Percentiles rank a stretch among this genome's conserved stretches.
Conservation (phyloP, 139 green algal genomes). For the Spirogloea muscicola region DNA sequence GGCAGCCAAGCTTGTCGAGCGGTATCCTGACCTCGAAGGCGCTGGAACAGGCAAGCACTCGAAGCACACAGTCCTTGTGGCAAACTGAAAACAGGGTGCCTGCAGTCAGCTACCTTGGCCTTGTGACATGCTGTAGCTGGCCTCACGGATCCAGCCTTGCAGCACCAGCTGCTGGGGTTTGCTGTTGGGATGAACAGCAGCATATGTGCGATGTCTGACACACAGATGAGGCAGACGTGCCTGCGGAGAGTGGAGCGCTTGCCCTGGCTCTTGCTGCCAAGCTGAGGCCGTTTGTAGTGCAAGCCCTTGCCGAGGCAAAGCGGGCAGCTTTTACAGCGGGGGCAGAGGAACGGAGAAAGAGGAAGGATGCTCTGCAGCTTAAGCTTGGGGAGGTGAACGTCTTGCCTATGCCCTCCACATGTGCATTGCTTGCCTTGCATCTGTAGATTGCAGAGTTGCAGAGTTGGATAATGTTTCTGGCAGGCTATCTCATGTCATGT, state of each 20-base stretch:
- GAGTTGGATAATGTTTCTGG: no score
- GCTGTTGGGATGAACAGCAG: background rate
- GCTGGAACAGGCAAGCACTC: conserved; percentile 1
- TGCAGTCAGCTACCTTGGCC: background rate
- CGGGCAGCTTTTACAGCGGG: conserved; percentile 65
- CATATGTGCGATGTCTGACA: background rate
- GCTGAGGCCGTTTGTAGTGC: conserved; percentile 57
- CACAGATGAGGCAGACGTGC: background rate
- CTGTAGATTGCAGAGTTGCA: no score
- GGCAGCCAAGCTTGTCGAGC: conserved; percentile 4
- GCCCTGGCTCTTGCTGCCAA: conserved; percentile 45
- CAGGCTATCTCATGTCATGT: no score
- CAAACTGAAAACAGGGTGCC: background rate
- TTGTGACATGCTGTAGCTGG: background rate
- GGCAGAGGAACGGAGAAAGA: conserved; percentile 60
- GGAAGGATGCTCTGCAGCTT: conserved; percentile 56
- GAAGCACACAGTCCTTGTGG: no score
- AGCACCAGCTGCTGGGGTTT: background rate
- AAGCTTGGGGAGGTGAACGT: conserved; percentile 49
- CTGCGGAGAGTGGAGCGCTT: conserved; percentile 38
- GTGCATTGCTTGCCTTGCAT: no score
- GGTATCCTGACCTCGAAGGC: conserved; percentile 30
- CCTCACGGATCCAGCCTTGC: background rate
- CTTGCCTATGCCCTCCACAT: no score
- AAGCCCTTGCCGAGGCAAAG: conserved; percentile 61